These are phyloP conservation scores for Exobasidium rhododendri DNA, from an alignment of 1,284 basidiomycete species.

Conservation along the genomic window DNA sequence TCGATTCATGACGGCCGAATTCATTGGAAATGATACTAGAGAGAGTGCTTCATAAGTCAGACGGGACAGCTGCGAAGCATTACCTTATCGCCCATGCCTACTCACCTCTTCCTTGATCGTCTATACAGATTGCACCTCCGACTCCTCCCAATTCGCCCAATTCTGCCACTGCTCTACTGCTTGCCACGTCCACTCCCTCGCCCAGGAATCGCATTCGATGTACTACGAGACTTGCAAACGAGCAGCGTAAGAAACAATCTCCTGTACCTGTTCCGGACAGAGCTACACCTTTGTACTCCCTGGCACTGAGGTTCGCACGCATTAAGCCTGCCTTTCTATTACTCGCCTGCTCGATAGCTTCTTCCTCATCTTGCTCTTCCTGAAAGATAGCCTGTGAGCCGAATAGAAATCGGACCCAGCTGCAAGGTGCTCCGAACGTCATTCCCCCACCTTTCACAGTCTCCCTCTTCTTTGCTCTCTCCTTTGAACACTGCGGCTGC, in stretches of 20 bases:
- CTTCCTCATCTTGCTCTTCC: constrained; percentile 57
- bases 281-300: constrained; percentile 61
- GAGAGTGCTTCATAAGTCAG: not conserved
- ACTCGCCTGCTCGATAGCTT: constrained; percentile 21
- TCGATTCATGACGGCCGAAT: constrained; percentile 74
- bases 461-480: not conserved
- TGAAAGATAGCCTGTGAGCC: constrained; percentile 12
- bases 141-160: constrained; percentile 65
- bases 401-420: not conserved
- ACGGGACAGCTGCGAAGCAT: no score
- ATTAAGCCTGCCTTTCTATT: not conserved
- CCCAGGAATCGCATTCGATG: constrained; percentile 65
- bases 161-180: constrained; percentile 62
- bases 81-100: not conserved
- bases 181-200: constrained; percentile 63
- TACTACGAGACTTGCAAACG: constrained; percentile 67
- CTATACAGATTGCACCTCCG: constrained; percentile 66
- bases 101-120: constrained; percentile 62
- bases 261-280: constrained; percentile 78
- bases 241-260: constrained; percentile 73
- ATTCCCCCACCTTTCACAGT: not conserved
- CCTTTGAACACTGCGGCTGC: constrained; percentile 56
- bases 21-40: constrained; percentile 56
- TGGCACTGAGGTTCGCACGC: not conserved
- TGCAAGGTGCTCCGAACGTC: not conserved